Evolutionary conservation across 1,139 yeast species (phyloP), one percentile per base, ranked within the genome.

Genomic region (Debaryomyces subglobosus): DNA sequence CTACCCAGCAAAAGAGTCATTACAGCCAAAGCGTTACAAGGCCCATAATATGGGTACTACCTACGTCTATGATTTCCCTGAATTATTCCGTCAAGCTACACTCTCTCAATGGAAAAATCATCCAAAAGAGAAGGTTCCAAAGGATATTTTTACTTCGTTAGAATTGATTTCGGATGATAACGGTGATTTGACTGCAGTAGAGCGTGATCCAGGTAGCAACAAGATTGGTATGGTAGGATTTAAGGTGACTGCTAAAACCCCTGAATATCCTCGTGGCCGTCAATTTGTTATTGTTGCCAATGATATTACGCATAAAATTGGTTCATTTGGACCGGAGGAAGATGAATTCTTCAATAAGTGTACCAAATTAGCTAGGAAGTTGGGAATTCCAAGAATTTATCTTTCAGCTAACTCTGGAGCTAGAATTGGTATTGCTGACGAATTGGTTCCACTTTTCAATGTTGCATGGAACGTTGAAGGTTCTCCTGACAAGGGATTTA

Each of bases 21-120:
- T 94, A 63, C 99, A 94, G 77, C 97, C 98, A 61, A 94, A 94
- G 74, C 91, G 99, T 75, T 95, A 95, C 78, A 89, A 88, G 77
- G 99, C 99, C 43, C 98, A 94, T 72, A 82, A 90, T 64, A 89
- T 94, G 94, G 99, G 99, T 55, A 94, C 99, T 15, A 92, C 99
- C 21, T 94, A 90, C 65, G 97, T 90, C 45, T 95, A 95, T 66
- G 99, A 94, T 71, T 95, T 94, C 94, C 99, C 99, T 46, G 99
- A 94, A 68, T 77, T 94, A 63, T 94, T 95, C 87, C 90, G 95
- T 63, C 98, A 94, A 77, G 96, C 97, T 33, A 81, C 89, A 44
- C 71, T 82, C 51, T 79, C 94, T 29, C 86, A 85, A 69, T 94
- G 99, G 99, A 86, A 86, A 67, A 81, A 81, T 55, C 71, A 74